Evolutionary conservation across 176 grass and related monocot genomes (phyloP), one percentile per base, ranked within the genome.

Genomic region (Oropetium thomaeum): DNA sequence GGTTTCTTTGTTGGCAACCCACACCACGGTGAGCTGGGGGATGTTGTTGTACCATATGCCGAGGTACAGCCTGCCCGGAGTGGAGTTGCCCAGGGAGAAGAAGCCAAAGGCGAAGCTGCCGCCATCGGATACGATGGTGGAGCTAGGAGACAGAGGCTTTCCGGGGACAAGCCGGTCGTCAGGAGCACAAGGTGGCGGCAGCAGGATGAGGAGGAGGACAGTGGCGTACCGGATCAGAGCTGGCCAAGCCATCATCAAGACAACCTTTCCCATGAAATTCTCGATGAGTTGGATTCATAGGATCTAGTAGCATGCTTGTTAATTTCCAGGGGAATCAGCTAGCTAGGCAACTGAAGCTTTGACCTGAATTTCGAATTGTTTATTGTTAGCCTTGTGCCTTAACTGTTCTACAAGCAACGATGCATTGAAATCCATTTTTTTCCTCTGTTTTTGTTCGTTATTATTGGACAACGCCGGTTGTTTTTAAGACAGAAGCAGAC

Each of bases 1-100:
- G 10, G 7, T 62, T 40, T 52, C 65, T 5, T 49, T 39, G 62
- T 83, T 83, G 12, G 72, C 81, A 22, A 84, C 66, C 81, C 72
- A 76, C 31, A 83, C 81, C 31, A 51, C 32, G 9, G 72, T 76
- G 22, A 14, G 19, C 53, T 8, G 2, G 0, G 64, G 32, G 64
- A 76, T 76, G 31, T 61, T 26, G 11, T 61, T 76, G 81, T 61
- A 77, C 81, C 81, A 83, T 77, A 83, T 77, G 32, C 81, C 81
- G 17, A 76, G 61, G 72, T 76, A 83, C 4, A 16, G 42, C 13
- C 61, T 83, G 58, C 5, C 17, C 13, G 37, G 25, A 8, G 72
- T 69, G 26, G 72, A 69, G 2, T 82, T 61, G 31, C 39, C 23
- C 1, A 40, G 71, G 51, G 51, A 60, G 41, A 83, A 75, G 69